Conservation (phyloP, 2,329 filamentous ascomycete genomes). For the Shiraia bambusicola region DNA sequence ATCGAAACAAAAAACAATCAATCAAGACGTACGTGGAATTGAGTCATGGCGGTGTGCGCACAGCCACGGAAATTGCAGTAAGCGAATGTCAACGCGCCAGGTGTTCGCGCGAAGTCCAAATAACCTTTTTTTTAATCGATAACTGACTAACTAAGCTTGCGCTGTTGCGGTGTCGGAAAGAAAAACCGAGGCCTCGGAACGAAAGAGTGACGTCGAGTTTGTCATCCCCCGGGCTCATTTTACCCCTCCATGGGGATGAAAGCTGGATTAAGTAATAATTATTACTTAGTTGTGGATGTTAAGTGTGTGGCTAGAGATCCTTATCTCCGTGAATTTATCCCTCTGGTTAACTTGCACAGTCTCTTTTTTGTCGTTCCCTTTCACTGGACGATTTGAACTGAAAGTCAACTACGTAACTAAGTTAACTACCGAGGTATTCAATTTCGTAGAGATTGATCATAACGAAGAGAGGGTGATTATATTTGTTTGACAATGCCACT, state of each 20-base stretch:
- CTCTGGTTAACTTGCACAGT: not conserved
- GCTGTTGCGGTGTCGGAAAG: conserved; percentile 19
- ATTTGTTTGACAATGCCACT: conserved; percentile 30
- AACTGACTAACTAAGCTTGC: conserved; percentile 6
- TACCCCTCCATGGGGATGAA: conserved; percentile 17
- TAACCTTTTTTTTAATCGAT: conserved; percentile 30
- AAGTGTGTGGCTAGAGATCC: not conserved
- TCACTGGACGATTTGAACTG: no score
- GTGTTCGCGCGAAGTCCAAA: conserved; percentile 14
- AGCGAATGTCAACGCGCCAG: conserved; percentile 10
- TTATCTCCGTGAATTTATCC: not conserved
- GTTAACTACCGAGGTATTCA: no score
- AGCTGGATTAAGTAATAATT: conserved; percentile 10
- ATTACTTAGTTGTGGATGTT: no score
- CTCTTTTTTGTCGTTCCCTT: not conserved
- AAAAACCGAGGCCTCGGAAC: conserved; percentile 25
- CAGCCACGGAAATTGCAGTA: not conserved
- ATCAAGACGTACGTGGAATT: conserved; percentile 47
- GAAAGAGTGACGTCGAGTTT: conserved; percentile 5
- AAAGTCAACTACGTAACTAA: no score
- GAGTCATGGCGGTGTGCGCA: conserved; percentile 45
- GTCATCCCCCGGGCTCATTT: conserved; percentile 3
- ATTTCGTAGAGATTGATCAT: no score
- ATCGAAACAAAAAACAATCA: no score
- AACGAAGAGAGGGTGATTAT: not conserved